A percentile compares a stretch with the other conserved stretches of the same genome.
Evolutionary conservation across 768 basidiomycete genomes (phyloP).

Genomic region (Suillus weaverae): DNA sequence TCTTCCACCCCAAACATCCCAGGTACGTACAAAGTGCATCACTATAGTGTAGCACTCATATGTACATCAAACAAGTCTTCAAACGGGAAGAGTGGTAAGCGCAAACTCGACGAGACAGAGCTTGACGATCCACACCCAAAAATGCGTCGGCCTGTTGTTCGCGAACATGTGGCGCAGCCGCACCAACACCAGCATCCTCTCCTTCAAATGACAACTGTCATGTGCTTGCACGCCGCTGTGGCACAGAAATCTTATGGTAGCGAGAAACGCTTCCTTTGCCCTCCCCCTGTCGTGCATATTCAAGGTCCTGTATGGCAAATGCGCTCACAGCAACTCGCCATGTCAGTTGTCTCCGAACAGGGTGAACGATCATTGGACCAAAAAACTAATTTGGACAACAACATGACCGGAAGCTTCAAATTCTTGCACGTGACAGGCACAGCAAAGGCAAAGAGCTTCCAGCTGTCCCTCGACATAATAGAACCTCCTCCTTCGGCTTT

Average conservation of each 20-base stretch:
- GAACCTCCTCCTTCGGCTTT: constrained; percentile 63
- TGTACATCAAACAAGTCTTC: constrained; percentile 22
- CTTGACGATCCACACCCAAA: constrained; percentile 68
- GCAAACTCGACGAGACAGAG: constrained; percentile 67
- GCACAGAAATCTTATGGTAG: constrained; percentile 96
- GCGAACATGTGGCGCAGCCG: constrained; percentile 63
- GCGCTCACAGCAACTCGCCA: constrained; percentile 76
- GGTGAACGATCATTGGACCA: constrained; percentile 85
- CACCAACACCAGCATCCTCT: constrained; percentile 67
- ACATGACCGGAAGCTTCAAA: constrained; percentile 87
- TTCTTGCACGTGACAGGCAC: constrained; percentile 87
- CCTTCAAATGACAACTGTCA: constrained; percentile 87
- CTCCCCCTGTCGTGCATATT: constrained; percentile 90
- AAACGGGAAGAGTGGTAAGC: constrained; percentile 56
- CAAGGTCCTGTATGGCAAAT: constrained; percentile 87
- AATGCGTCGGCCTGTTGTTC: constrained; percentile 82
- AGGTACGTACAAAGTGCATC: constrained; percentile 34
- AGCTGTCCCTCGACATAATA: constrained; percentile 80
- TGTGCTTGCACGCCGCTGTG: constrained; percentile 88
- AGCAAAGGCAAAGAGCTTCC: constrained; percentile 88
- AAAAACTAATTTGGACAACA: constrained; percentile 78
- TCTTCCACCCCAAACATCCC: constrained; percentile 33
- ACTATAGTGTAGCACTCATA: constrained; percentile 26
- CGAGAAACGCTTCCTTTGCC: constrained; percentile 93
- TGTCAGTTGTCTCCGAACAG: constrained; percentile 82